Percentiles rank a stretch among this genome's conserved stretches.
These are phyloP conservation scores for Aspergillus sp. DNA, from an alignment of 2,329 filamentous ascomycete genomes.

Conservation along the genomic window DNA sequence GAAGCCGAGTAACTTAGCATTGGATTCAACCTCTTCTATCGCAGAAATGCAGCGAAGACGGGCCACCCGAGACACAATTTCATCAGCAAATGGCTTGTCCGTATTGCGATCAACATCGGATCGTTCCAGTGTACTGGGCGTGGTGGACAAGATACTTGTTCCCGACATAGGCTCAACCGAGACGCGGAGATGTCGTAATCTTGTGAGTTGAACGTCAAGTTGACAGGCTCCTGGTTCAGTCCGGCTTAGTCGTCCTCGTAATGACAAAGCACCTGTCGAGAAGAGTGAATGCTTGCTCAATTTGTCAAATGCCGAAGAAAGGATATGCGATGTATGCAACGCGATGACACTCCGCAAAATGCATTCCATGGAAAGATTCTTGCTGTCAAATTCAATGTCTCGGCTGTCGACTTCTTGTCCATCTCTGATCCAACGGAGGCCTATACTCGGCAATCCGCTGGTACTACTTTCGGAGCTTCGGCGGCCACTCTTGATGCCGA, in stretches of 20 bases:
- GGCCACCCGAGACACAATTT: constrained; percentile 36
- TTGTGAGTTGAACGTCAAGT: constrained; percentile 68
- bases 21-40: constrained; percentile 39
- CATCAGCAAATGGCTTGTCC: constrained; percentile 41
- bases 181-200: constrained; percentile 58
- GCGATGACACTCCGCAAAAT: constrained; percentile 73
- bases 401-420: constrained; percentile 68
- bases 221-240: constrained; percentile 64
- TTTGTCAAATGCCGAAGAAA: constrained; percentile 63
- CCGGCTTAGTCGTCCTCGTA: constrained; percentile 58
- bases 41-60: constrained; percentile 39
- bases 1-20: constrained; percentile 36
- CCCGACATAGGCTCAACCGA: constrained; percentile 77
- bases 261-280: constrained; percentile 55
- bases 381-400: constrained; percentile 65
- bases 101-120: constrained; percentile 66
- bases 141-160: constrained; percentile 67
- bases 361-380: constrained; percentile 68
- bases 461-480: constrained; percentile 7
- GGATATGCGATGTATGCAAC: constrained; percentile 68
- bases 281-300: constrained; percentile 62
- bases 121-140: constrained; percentile 53
- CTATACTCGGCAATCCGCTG: constrained; percentile 31
- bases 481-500: constrained; percentile 60
- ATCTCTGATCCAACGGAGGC: constrained; percentile 77